These are phyloP conservation scores for Phytophthora chlamydospora DNA, from an alignment of 352 stramenopile species.

Conservation along the genomic window DNA sequence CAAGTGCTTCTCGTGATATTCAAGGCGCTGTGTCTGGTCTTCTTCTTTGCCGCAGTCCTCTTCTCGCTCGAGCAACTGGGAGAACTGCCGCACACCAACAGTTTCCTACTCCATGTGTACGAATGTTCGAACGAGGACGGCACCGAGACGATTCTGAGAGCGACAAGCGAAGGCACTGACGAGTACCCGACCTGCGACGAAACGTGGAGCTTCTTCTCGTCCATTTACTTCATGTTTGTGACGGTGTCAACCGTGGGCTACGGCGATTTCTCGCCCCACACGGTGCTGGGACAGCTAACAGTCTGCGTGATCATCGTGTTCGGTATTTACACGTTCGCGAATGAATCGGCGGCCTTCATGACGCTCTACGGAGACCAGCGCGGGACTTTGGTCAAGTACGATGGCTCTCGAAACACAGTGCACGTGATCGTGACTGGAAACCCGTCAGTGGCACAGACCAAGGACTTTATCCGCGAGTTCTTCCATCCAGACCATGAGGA, in stretches of 20 bases:
- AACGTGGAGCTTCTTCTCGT: slow-evolving; percentile 88
- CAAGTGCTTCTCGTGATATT: slow-evolving; percentile 83
- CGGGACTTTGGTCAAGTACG: slow-evolving; percentile 61
- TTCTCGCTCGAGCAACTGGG: slow-evolving; percentile 88
- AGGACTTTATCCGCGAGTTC: slow-evolving; percentile 90
- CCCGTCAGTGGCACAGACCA: slow-evolving; percentile 75
- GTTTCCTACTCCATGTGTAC: slow-evolving; percentile 87
- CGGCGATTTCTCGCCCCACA: slow-evolving; percentile 87
- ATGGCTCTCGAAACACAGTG: slow-evolving; percentile 63
- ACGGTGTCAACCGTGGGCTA: slow-evolving; percentile 89
- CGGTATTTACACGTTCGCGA: slow-evolving; percentile 88
- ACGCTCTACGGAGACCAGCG: slow-evolving; percentile 77
- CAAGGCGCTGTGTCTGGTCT: slow-evolving; percentile 79
- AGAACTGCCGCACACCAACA: slow-evolving; percentile 82
- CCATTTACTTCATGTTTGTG: slow-evolving; percentile 92
- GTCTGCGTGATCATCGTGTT: slow-evolving; percentile 88
- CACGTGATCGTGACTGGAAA: slow-evolving; percentile 90
- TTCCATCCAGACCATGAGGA: slow-evolving; percentile 87
- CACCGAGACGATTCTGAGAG: slow-evolving; percentile 53
- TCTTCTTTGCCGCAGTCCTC: slow-evolving; percentile 82
- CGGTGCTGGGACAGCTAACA: slow-evolving; percentile 75
- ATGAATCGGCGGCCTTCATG: slow-evolving; percentile 82
- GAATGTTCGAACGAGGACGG: slow-evolving; percentile 67
- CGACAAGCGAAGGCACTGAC: slow-evolving; percentile 54
- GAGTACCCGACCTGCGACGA: slow-evolving; percentile 69